Conservation (phyloP, 306 rosid species). For the Datisca glomerata region DNA sequence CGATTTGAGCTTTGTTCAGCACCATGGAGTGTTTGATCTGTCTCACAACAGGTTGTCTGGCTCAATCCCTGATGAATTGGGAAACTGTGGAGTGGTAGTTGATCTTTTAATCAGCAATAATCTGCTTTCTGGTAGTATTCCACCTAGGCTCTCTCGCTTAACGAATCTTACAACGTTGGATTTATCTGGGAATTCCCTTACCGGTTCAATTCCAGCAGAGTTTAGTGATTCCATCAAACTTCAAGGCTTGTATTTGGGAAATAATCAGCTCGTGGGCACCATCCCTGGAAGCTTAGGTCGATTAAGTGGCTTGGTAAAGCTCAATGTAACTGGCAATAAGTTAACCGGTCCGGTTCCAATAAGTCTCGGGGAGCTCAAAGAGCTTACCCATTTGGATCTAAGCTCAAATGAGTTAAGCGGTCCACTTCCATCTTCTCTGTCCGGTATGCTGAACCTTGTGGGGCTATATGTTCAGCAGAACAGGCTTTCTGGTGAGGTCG, state of each 20-base stretch:
- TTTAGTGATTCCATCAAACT: slow-evolving; percentile 56
- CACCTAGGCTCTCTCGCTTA: slow-evolving; percentile 47
- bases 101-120: slow-evolving; percentile 62
- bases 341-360: slow-evolving; percentile 55
- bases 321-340: slow-evolving; percentile 76
- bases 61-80: slow-evolving; percentile 68
- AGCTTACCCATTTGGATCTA: slow-evolving; percentile 67
- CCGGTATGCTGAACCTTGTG: slow-evolving; percentile 48
- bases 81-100: slow-evolving; percentile 51
- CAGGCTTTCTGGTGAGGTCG: slow-evolving; percentile 51
- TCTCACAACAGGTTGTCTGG: slow-evolving; percentile 82
- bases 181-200: slow-evolving; percentile 67
- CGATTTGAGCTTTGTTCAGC: slow-evolving; percentile 82
- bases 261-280: slow-evolving; percentile 47
- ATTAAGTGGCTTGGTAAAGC: slow-evolving; percentile 65
- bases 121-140: slow-evolving; percentile 67
- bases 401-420: slow-evolving; percentile 67
- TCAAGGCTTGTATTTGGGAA: slow-evolving; percentile 77
- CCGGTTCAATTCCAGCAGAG: slow-evolving; percentile 71
- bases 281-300: slow-evolving; percentile 59
- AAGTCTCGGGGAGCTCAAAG: slow-evolving; percentile 53
- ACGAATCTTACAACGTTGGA: slow-evolving; percentile 76
- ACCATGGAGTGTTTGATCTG: slow-evolving; percentile 79
- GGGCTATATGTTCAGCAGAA: slow-evolving; percentile 84
- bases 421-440: slow-evolving; percentile 61